Evolutionary conservation across 176 grass and related monocot species (phyloP).

Genomic region (Otatea glauca): DNA sequence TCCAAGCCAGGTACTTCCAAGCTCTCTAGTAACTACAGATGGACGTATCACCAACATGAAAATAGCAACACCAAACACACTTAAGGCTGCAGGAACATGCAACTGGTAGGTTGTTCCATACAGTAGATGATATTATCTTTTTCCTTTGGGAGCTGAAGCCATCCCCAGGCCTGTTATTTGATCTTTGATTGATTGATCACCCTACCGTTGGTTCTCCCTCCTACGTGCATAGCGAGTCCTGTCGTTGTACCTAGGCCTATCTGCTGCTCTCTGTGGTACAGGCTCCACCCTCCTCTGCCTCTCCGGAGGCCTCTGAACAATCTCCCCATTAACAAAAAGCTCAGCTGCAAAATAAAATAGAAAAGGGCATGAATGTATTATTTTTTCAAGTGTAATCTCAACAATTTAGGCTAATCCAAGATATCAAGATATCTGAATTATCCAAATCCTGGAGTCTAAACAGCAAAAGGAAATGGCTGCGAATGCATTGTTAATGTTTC

Average conservation of each 20-base stretch:
- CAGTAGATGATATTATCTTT: not conserved
- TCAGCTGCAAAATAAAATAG: constrained; percentile 69
- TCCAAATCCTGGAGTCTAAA: not conserved
- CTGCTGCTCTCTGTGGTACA: constrained; percentile 70
- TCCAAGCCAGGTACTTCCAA: constrained; percentile 23
- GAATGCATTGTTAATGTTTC: not conserved
- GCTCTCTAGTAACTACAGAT: constrained; percentile 36
- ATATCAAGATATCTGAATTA: not conserved
- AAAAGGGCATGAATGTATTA: not conserved
- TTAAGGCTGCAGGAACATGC: not conserved
- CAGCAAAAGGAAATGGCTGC: not conserved
- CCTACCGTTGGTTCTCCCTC: constrained; percentile 77
- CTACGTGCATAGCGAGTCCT: constrained; percentile 71
- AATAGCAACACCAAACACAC: constrained; percentile 1
- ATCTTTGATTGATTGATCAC: not conserved
- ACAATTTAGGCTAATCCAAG: not conserved
- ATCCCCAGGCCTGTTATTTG: constrained; percentile 27
- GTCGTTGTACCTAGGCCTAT: constrained; percentile 88
- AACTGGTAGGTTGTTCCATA: constrained; percentile 26
- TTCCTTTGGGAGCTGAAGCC: not conserved
- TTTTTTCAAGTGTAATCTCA: not conserved
- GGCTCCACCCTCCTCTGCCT: constrained; percentile 93
- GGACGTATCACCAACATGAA: constrained; percentile 8
- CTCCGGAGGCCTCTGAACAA: constrained; percentile 82
- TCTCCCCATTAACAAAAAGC: constrained; percentile 88